phyloP scores from a whole-genome alignment of 139 green algal genomes.

The Parachlorella kessleri region DNA sequence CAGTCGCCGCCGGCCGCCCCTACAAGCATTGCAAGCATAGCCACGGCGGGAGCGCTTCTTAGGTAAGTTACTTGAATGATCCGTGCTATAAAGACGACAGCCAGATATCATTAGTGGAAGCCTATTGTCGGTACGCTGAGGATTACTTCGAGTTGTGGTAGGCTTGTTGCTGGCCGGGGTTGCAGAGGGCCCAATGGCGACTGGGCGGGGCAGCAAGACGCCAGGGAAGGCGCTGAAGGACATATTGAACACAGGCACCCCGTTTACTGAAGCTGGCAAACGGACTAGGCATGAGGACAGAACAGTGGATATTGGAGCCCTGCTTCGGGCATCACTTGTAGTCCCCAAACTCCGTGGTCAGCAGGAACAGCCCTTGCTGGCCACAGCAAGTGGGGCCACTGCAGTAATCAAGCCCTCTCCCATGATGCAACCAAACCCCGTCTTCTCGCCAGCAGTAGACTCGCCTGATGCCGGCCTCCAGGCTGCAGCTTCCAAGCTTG shows the following conservation, averaged over 20 bases:
- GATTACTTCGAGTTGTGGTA: neutral
- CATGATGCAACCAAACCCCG: neutral
- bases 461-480: neutral
- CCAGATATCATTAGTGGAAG: too few relatives aligned
- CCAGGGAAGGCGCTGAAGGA: neutral
- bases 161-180: too few relatives aligned
- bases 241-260: neutral
- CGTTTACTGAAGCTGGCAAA: neutral
- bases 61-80: too few relatives aligned
- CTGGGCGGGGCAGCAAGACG: neutral
- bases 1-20: too few relatives aligned
- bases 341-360: neutral
- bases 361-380: neutral
- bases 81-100: too few relatives aligned
- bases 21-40: too few relatives aligned
- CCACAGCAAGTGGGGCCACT: neutral
- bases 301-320: neutral
- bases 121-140: too few relatives aligned
- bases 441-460: neutral
- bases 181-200: neutral
- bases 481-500: neutral
- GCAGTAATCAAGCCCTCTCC: neutral
- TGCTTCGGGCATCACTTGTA: neutral
- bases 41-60: neutral
- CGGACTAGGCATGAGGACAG: neutral